These are phyloP conservation scores for Neurospora cerealis DNA, from an alignment of 495 filamentous ascomycete species.

Conservation along the genomic window DNA sequence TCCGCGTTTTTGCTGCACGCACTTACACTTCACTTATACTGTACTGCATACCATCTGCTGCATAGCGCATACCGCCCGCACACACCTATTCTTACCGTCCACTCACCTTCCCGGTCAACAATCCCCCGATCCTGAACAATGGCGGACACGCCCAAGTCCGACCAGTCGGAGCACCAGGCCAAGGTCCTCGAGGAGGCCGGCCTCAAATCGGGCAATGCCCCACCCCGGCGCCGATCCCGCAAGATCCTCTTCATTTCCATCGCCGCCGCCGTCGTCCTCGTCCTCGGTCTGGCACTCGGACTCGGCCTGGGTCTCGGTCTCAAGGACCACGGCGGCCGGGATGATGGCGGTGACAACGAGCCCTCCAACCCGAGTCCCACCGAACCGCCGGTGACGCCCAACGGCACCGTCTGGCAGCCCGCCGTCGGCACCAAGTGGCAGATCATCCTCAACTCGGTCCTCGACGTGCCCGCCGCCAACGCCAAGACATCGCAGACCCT, in stretches of 20 bases:
- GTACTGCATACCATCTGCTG: background rate
- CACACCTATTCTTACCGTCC: background rate
- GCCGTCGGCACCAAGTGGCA: slow-evolving; percentile 14
- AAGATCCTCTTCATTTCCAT: slow-evolving; percentile 5
- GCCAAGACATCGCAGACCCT: slow-evolving; percentile 4
- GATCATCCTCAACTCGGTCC: slow-evolving; percentile 21
- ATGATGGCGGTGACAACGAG: background rate
- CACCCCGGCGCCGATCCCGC: slow-evolving; percentile 4
- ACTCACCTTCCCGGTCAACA: background rate
- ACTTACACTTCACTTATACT: background rate
- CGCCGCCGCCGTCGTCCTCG: slow-evolving; percentile 4
- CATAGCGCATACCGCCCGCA: background rate
- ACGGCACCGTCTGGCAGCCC: slow-evolving; percentile 12
- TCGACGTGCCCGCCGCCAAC: slow-evolving; percentile 22
- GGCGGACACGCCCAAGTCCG: background rate
- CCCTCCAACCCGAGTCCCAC: slow-evolving; percentile 2
- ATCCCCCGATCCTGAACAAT: background rate
- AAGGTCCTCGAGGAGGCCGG: background rate
- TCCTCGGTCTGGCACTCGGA: slow-evolving; percentile 9
- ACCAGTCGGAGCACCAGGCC: background rate
- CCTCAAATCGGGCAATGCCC: background rate
- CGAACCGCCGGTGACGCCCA: background rate
- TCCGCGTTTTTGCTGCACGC: background rate
- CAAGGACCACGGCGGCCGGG: slow-evolving; percentile 2
- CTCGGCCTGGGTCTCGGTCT: slow-evolving; percentile 13